Conservation (phyloP, 805 yeast genomes). For the Wickerhamia fluorescens region DNA sequence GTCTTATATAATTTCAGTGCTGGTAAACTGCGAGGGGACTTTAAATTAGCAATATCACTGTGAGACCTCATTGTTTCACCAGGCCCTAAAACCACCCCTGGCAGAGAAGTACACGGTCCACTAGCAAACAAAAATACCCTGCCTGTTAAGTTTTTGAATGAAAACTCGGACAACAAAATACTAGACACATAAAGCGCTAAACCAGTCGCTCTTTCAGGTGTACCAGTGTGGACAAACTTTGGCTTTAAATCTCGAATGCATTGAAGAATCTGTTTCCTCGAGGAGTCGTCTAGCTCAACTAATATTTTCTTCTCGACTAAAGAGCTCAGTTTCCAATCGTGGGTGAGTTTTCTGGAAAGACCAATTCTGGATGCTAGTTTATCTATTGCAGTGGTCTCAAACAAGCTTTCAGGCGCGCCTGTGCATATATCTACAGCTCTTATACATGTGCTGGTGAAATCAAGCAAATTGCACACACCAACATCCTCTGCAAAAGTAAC, state of each 20-base stretch:
- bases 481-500: conserved; percentile 25
- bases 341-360: no score
- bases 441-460: no score
- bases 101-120: conserved; percentile 34
- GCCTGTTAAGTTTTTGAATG: conserved; percentile 18
- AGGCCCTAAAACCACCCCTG: conserved; percentile 24
- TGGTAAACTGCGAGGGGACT: conserved; percentile 17
- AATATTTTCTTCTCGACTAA: conserved; percentile 7
- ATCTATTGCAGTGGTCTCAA: conserved; percentile 2
- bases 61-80: conserved; percentile 26
- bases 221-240: conserved; percentile 16
- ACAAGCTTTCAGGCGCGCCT: conserved; percentile 3
- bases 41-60: conserved; percentile 22
- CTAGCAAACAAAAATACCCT: conserved; percentile 23
- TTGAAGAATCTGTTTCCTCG: conserved; percentile 6
- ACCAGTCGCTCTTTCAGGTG: conserved; percentile 31
- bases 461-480: conserved; percentile 14
- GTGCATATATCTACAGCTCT: no score
- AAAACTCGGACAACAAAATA: conserved; percentile 11
- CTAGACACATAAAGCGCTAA: conserved; percentile 23
- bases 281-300: conserved; percentile 4
- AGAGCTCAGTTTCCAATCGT: conserved; percentile 8
- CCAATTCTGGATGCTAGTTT: no score
- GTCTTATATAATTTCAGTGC: conserved; percentile 24
- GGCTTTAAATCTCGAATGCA: conserved; percentile 14